Evolutionary conservation across 1,284 basidiomycete genomes (phyloP).

Genomic region (Ganoderma multipileum): DNA sequence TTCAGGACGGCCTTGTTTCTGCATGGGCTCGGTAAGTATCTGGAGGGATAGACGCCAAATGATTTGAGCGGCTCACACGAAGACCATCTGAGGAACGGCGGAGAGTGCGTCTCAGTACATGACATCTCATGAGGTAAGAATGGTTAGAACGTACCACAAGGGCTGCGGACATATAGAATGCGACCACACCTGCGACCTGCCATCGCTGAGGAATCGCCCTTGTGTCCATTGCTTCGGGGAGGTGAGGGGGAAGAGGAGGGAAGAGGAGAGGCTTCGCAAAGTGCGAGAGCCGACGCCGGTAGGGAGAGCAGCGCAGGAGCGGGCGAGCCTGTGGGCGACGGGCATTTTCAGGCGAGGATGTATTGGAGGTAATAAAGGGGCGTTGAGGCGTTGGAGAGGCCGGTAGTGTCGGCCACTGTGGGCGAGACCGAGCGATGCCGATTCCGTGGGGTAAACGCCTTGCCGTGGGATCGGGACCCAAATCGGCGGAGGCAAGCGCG

Average conservation of each 20-base stretch:
- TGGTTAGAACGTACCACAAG: conserved; percentile 59
- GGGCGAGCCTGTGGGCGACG: neutral
- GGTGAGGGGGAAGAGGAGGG: neutral
- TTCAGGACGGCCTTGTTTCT: conserved; percentile 82
- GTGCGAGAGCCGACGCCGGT: neutral
- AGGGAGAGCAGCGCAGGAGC: neutral
- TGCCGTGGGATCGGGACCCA: neutral
- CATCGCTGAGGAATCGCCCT: conserved; percentile 42
- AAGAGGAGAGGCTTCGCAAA: conserved; percentile 3
- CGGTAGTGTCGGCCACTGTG: neutral
- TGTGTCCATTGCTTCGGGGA: conserved; percentile 35
- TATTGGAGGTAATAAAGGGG: conserved; percentile 18
- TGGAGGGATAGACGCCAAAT: neutral
- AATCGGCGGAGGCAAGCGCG: neutral
- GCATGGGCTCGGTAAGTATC: neutral
- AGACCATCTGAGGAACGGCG: conserved; percentile 62
- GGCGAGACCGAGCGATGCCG: neutral
- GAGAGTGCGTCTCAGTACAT: conserved; percentile 5
- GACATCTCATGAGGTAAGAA: neutral
- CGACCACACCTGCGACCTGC: conserved; percentile 73
- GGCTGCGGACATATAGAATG: conserved; percentile 80
- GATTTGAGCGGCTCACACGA: conserved; percentile 53
- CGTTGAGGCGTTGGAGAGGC: conserved; percentile 15
- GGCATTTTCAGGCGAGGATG: conserved; percentile 9
- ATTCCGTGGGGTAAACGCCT: neutral